A percentile compares a stretch with the other conserved stretches of the same genome.
Conservation (phyloP, 306 rosid species). For the Carpinus viminea region DNA sequence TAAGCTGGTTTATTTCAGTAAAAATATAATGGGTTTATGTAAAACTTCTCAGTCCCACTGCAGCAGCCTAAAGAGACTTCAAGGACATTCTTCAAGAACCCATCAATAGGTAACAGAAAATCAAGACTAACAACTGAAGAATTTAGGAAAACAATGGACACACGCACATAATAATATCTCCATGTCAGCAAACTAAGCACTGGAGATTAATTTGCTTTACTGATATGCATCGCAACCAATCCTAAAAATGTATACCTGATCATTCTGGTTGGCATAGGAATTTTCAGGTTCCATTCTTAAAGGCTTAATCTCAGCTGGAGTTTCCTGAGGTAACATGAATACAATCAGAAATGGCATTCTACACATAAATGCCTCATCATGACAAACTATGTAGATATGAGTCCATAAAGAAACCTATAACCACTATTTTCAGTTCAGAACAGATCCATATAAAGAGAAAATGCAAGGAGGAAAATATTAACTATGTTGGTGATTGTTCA, state of each 20-base stretch:
- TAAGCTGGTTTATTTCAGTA: not conserved
- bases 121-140: not conserved
- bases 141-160: not conserved
- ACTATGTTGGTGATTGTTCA: not conserved
- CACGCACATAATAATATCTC: too few relatives aligned
- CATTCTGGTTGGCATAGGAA: conserved; percentile 32
- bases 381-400: not conserved
- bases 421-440: not conserved
- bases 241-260: conserved; percentile 34
- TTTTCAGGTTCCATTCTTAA: conserved; percentile 43
- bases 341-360: conserved; percentile 25
- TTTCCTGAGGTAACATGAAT: conserved; percentile 41
- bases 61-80: not conserved
- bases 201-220: not conserved
- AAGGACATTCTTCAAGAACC: conserved; percentile 8
- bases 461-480: not conserved
- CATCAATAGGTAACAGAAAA: conserved; percentile 14
- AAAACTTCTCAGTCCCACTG: not conserved
- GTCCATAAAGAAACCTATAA: not conserved
- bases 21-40: not conserved
- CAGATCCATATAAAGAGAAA: not conserved
- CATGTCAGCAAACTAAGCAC: not conserved
- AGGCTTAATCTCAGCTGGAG: conserved; percentile 58
- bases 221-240: conserved; percentile 10
- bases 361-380: not conserved